Percentiles rank a stretch among this genome's conserved stretches.
Evolutionary conservation across 2,329 filamentous ascomycete genomes (phyloP).

Genomic region (Arthroderma sp.): DNA sequence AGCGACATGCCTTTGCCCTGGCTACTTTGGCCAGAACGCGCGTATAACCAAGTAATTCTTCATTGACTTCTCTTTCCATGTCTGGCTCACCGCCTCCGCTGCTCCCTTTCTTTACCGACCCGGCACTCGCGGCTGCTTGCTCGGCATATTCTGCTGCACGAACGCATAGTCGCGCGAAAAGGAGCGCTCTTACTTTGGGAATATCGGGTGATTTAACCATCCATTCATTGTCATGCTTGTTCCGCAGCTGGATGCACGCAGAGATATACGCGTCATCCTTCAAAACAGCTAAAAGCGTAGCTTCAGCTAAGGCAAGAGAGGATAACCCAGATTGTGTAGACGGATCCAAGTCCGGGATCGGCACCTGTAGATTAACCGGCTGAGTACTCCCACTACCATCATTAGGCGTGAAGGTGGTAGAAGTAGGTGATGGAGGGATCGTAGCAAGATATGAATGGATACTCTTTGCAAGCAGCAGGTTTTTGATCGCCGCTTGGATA

Average conservation of each 20-base stretch:
- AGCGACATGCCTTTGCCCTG: slow-evolving; percentile 74
- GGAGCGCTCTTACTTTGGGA: slow-evolving; percentile 72
- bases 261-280: slow-evolving; percentile 92
- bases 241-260: slow-evolving; percentile 65
- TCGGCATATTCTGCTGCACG: slow-evolving; percentile 79
- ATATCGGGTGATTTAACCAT: slow-evolving; percentile 88
- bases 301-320: slow-evolving; percentile 64
- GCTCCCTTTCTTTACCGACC: slow-evolving; percentile 20
- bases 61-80: slow-evolving; percentile 42
- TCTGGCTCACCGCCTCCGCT: slow-evolving; percentile 6
- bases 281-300: slow-evolving; percentile 74
- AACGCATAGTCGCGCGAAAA: slow-evolving; percentile 78
- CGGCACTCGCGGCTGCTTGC: slow-evolving; percentile 47
- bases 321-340: slow-evolving; percentile 31
- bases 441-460: slow-evolving; percentile 60
- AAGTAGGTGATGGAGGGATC: slow-evolving; percentile 33
- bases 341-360: slow-evolving; percentile 34
- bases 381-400: slow-evolving; percentile 1
- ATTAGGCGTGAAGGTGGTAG: slow-evolving; percentile 34
- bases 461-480: slow-evolving; percentile 64
- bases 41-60: slow-evolving; percentile 57
- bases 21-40: slow-evolving; percentile 62
- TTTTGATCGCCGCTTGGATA: slow-evolving; percentile 61
- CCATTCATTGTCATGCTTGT: slow-evolving; percentile 80
- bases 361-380: slow-evolving; percentile 5